Conservation (phyloP, 768 basidiomycete species). For the Hygrophorus pudorinus region DNA sequence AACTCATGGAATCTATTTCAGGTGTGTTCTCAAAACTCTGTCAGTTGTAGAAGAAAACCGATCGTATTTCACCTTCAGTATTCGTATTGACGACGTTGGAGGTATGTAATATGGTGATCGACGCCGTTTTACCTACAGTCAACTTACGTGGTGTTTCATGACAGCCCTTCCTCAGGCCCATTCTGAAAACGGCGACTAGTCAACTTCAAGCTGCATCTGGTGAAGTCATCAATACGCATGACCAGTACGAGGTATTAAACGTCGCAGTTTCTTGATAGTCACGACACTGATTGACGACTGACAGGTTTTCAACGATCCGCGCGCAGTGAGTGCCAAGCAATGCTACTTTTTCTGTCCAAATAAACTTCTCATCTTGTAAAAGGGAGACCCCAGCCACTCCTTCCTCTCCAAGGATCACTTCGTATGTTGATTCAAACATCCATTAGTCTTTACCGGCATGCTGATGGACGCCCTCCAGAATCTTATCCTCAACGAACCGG, state of each 20-base stretch:
- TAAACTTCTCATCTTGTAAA: slow-evolving; percentile 3
- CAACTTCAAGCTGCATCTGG: slow-evolving; percentile 55
- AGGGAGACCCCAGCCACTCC: slow-evolving; percentile 85
- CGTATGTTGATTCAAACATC: slow-evolving; percentile 31
- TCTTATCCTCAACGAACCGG: slow-evolving; percentile 74
- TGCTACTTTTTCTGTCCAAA: slow-evolving; percentile 1
- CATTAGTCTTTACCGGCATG: neutral
- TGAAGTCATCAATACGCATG: slow-evolving; percentile 69
- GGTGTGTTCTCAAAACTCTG: slow-evolving; percentile 26
- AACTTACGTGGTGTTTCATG: neutral
- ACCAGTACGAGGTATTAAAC: slow-evolving; percentile 54
- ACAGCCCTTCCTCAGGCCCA: slow-evolving; percentile 72
- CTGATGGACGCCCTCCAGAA: slow-evolving; percentile 34
- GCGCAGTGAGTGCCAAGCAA: slow-evolving; percentile 42
- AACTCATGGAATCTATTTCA: slow-evolving; percentile 63
- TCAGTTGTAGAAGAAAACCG: neutral
- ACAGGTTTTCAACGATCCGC: slow-evolving; percentile 69
- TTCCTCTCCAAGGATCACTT: slow-evolving; percentile 88
- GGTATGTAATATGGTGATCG: slow-evolving; percentile 25
- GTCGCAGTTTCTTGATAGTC: neutral
- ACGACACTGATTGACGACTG: neutral
- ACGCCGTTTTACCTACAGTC: neutral
- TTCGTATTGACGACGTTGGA: slow-evolving; percentile 83
- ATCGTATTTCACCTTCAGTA: slow-evolving; percentile 29
- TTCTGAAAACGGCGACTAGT: slow-evolving; percentile 59